Conservation (phyloP, 805 yeast genomes). For the Cyberlindnera galapagoensis region DNA sequence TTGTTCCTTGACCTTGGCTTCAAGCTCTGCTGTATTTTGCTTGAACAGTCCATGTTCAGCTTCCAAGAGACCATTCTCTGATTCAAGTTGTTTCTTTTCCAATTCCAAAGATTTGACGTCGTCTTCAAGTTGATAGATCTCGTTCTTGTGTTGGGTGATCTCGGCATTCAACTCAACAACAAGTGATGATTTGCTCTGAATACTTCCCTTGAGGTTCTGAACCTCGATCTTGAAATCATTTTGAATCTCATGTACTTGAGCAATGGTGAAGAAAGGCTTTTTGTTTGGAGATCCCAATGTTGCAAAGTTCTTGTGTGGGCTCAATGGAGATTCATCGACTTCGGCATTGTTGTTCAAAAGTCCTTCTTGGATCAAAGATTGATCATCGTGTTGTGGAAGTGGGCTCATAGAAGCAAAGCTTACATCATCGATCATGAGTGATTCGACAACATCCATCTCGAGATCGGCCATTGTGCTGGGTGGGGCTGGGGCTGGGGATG, state of each 20-base stretch:
- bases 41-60: constrained; percentile 18
- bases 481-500: background rate
- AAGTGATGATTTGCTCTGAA: constrained; percentile 14
- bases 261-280: constrained; percentile 23
- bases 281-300: constrained; percentile 15
- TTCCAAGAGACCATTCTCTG: constrained; percentile 16
- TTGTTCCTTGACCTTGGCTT: constrained; percentile 7
- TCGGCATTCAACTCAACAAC: constrained; percentile 15
- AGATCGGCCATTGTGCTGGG: background rate
- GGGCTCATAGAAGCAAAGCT: constrained; percentile 16
- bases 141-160: constrained; percentile 11
- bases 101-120: constrained; percentile 12
- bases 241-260: constrained; percentile 24
- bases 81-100: constrained; percentile 14
- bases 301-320: constrained; percentile 6
- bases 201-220: constrained; percentile 14
- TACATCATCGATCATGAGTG: no score
- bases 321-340: constrained; percentile 1
- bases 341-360: constrained; percentile 4
- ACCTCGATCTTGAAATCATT: constrained; percentile 19
- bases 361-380: constrained; percentile 4
- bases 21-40: constrained; percentile 13
- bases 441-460: background rate
- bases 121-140: constrained; percentile 16
- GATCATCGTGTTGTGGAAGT: constrained; percentile 8